Percentiles rank a stretch among this genome's conserved stretches.
Evolutionary conservation across 1,139 yeast species (phyloP).

Genomic region (Saccharomyces uvarum): DNA sequence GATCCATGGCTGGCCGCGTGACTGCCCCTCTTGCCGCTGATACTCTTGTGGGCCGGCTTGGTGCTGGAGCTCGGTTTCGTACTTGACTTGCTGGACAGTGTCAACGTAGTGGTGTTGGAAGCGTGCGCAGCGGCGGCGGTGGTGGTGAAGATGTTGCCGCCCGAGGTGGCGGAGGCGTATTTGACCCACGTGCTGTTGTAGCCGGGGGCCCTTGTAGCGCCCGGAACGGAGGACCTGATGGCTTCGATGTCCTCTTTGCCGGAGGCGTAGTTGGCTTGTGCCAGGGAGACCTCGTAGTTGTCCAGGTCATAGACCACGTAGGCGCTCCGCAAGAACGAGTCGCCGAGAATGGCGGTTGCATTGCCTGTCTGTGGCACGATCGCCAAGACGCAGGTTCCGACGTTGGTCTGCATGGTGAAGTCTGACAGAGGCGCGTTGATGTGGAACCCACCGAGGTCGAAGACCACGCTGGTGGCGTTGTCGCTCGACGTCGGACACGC

Average conservation of each 20-base stretch:
- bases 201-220: constrained; percentile 6
- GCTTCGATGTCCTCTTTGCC: constrained; percentile 1
- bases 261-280: constrained; percentile 41
- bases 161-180: neutral
- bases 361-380: constrained; percentile 28
- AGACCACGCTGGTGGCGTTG: constrained; percentile 29
- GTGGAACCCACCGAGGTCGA: constrained; percentile 48
- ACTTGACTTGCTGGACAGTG: neutral
- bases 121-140: neutral
- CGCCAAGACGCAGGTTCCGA: constrained; percentile 32
- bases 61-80: neutral
- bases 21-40: neutral
- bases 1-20: neutral
- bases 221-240: constrained; percentile 1
- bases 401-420: constrained; percentile 28
- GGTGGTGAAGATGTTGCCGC: neutral
- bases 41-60: neutral
- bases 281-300: constrained; percentile 55
- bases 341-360: constrained; percentile 49
- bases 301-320: constrained; percentile 76
- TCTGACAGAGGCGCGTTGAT: constrained; percentile 43
- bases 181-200: constrained; percentile 3
- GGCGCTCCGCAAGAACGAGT: constrained; percentile 62
- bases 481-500: constrained; percentile 26
- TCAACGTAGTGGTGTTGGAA: neutral